Evolutionary conservation across 305 asterid genomes (phyloP).

Genomic region (Stenogyne calaminthoides): DNA sequence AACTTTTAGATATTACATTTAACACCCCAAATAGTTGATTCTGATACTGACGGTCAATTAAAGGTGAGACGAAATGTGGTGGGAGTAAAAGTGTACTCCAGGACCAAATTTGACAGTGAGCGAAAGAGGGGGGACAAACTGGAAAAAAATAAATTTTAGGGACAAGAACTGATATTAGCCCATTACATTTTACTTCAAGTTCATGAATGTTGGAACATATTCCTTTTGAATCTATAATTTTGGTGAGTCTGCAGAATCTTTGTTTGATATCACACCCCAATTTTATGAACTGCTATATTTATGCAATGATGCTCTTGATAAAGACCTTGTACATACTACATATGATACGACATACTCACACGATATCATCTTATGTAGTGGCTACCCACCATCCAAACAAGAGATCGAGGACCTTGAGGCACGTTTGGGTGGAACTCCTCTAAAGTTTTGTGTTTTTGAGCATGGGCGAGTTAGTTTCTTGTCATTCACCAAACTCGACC

Average conservation of each 20-base stretch:
- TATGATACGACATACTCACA: neutral
- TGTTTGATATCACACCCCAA: neutral
- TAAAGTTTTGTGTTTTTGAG: conserved; percentile 66
- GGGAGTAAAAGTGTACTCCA: no score
- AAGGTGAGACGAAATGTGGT: no score
- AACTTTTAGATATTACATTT: no score
- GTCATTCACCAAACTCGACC: conserved; percentile 65
- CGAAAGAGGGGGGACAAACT: no score
- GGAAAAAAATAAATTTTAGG: no score
- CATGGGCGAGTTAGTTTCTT: conserved; percentile 74
- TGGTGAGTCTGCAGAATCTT: neutral
- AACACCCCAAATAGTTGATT: no score
- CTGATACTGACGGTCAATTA: no score
- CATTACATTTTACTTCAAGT: neutral
- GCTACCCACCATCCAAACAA: conserved; percentile 62
- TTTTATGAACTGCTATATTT: neutral
- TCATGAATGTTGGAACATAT: neutral
- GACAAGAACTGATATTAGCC: no score
- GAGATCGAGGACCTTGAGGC: conserved; percentile 62
- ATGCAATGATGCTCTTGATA: neutral
- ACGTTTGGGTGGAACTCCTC: conserved; percentile 37
- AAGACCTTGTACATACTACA: neutral
- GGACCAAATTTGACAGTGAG: no score
- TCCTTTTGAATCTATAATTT: no score
- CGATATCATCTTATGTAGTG: conserved; percentile 39